Evolutionary conservation across 495 filamentous ascomycete species (phyloP).

Genomic region (Lasiosphaeria miniovina): DNA sequence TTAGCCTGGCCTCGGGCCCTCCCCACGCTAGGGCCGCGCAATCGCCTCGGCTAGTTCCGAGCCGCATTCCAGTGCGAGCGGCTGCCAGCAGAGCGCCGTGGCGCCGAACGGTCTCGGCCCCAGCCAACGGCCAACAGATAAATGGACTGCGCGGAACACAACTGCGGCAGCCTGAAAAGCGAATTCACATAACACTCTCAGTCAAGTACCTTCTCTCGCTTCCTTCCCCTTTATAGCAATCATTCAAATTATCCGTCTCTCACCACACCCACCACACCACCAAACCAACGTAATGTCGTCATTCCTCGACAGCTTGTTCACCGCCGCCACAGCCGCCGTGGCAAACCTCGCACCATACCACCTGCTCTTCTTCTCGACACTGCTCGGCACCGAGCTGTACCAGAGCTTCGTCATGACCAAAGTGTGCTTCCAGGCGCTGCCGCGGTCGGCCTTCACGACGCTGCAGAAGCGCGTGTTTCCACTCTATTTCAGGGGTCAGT

Average conservation of each 20-base stretch:
- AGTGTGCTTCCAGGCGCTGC: conserved; percentile 44
- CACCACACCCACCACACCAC: too few species aligned
- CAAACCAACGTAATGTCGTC: not conserved
- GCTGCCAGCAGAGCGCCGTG: too few species aligned
- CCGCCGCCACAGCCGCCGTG: not conserved
- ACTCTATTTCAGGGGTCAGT: conserved; percentile 49
- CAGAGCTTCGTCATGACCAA: conserved; percentile 55
- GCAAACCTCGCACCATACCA: conserved; percentile 37
- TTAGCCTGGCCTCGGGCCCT: not conserved
- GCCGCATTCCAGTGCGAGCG: not conserved
- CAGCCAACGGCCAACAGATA: too few species aligned
- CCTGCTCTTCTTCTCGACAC: conserved; percentile 49
- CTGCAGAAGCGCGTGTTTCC: conserved; percentile 55
- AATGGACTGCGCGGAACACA: too few species aligned
- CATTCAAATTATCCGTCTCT: not conserved
- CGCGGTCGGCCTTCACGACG: conserved; percentile 46
- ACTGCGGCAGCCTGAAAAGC: too few species aligned
- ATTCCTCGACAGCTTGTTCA: not conserved
- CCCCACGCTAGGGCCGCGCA: not conserved
- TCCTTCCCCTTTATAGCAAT: not conserved
- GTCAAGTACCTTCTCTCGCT: not conserved
- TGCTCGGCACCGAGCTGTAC: conserved; percentile 53
- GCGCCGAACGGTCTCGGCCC: too few species aligned
- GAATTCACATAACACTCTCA: too few species aligned
- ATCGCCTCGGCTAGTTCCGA: not conserved